A percentile compares a stretch with the other conserved stretches of the same genome.
Evolutionary conservation across 2,329 filamentous ascomycete species (phyloP).

Genomic region (Bipolaris victoriae): DNA sequence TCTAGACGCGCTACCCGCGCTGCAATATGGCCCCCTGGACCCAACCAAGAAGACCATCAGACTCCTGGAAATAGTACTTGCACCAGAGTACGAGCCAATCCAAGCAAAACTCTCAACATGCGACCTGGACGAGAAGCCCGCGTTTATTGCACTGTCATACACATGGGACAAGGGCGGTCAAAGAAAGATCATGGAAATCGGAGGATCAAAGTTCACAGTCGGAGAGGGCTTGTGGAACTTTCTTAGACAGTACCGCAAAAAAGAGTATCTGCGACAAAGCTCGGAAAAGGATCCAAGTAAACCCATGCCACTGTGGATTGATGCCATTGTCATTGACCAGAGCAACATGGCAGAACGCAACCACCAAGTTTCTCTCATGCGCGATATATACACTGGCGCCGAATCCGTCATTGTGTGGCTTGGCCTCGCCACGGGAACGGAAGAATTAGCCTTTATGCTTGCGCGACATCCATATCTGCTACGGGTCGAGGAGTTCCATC

Average conservation of each 20-base stretch:
- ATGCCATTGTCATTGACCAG: conserved; percentile 23
- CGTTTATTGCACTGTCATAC: conserved; percentile 23
- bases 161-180: conserved; percentile 22
- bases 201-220: conserved; percentile 12
- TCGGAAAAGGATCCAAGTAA: conserved; percentile 2
- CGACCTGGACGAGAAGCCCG: conserved; percentile 17
- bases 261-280: conserved; percentile 7
- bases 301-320: conserved; percentile 17
- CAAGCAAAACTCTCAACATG: conserved; percentile 4
- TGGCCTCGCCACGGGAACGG: conserved; percentile 8
- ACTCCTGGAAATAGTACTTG: conserved; percentile 14
- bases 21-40: conserved; percentile 16
- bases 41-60: conserved; percentile 11
- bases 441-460: conserved; percentile 21
- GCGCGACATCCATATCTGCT: conserved; percentile 13
- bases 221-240: conserved; percentile 24
- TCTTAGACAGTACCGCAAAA: conserved; percentile 19
- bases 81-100: conserved; percentile 10
- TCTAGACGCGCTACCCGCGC: neutral
- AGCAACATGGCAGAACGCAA: conserved; percentile 18
- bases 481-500: conserved; percentile 13
- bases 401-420: conserved; percentile 22
- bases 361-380: conserved; percentile 20
- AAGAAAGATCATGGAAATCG: conserved; percentile 9
- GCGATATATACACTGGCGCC: conserved; percentile 19